Percentiles rank a stretch among this genome's conserved stretches.
Conservation (phyloP, 257 asterid genomes). For the Hygrophila difformis region DNA sequence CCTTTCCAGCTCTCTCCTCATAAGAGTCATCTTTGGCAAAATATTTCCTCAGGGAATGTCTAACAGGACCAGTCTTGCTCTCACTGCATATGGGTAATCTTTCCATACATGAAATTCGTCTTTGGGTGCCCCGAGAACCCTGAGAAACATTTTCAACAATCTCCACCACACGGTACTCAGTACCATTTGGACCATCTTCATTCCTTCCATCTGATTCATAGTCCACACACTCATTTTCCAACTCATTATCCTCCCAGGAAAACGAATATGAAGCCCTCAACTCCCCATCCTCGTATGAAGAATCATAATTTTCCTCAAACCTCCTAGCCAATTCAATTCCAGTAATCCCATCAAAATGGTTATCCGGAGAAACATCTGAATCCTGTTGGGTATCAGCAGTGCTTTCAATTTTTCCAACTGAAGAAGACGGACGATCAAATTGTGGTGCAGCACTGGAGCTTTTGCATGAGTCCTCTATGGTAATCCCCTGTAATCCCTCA, state of each 20-base stretch:
- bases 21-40: conserved; percentile 23
- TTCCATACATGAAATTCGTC: conserved; percentile 20
- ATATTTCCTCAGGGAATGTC: conserved; percentile 24
- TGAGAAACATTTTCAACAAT: conserved; percentile 53
- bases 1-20: conserved; percentile 30
- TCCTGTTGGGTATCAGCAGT: conserved; percentile 24
- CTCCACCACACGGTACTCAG: conserved; percentile 40
- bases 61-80: conserved; percentile 18
- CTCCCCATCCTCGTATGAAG: conserved; percentile 93
- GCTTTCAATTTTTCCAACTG: conserved; percentile 22
- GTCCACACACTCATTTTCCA: conserved; percentile 55
- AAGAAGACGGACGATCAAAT: conserved; percentile 19
- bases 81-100: conserved; percentile 20
- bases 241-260: conserved; percentile 54
- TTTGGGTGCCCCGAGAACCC: conserved; percentile 36
- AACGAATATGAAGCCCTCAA: conserved; percentile 50
- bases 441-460: conserved; percentile 25
- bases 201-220: conserved; percentile 77
- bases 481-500: conserved; percentile 14
- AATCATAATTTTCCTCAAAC: conserved; percentile 62
- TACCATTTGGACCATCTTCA: conserved; percentile 46
- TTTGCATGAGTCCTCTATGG: conserved; percentile 29
- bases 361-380: conserved; percentile 32
- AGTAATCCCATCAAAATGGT: conserved; percentile 19
- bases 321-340: conserved; percentile 21